phyloP scores from a whole-genome alignment of 306 rosid genomes.

The Corylus americana region DNA sequence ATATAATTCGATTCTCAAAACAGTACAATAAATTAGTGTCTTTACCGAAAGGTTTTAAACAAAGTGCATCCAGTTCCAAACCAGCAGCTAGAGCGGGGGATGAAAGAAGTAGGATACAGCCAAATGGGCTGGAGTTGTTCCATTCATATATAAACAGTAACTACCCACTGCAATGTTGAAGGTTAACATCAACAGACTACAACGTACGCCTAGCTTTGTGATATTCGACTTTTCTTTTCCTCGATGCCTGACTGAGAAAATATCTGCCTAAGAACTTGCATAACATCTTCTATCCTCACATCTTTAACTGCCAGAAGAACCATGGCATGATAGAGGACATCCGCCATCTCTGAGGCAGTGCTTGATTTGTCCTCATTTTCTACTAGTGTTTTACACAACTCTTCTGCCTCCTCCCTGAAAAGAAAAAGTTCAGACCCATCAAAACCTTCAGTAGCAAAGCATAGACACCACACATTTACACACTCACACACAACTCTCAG shows the following conservation, averaged over 20 bases:
- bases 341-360: constrained; percentile 82
- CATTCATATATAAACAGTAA: too few relatives aligned
- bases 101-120: neutral
- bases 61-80: neutral
- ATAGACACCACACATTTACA: neutral
- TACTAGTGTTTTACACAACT: constrained; percentile 76
- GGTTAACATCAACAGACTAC: neutral
- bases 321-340: constrained; percentile 80
- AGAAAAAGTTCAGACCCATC: constrained; percentile 1
- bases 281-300: constrained; percentile 80
- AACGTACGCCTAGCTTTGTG: constrained; percentile 15
- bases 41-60: neutral
- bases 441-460: neutral
- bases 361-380: constrained; percentile 62
- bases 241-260: constrained; percentile 85
- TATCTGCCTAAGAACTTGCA: constrained; percentile 64
- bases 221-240: constrained; percentile 60
- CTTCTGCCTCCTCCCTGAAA: constrained; percentile 79
- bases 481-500: neutral
- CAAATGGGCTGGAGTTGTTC: neutral
- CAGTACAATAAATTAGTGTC: neutral
- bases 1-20: neutral
- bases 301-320: constrained; percentile 63
- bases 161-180: neutral
- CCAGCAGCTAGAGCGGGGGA: neutral